A percentile compares a stretch with the other conserved stretches of the same genome.
Evolutionary conservation across 2,329 filamentous ascomycete genomes (phyloP).

Genomic region (Parascedosporium putredinis): DNA sequence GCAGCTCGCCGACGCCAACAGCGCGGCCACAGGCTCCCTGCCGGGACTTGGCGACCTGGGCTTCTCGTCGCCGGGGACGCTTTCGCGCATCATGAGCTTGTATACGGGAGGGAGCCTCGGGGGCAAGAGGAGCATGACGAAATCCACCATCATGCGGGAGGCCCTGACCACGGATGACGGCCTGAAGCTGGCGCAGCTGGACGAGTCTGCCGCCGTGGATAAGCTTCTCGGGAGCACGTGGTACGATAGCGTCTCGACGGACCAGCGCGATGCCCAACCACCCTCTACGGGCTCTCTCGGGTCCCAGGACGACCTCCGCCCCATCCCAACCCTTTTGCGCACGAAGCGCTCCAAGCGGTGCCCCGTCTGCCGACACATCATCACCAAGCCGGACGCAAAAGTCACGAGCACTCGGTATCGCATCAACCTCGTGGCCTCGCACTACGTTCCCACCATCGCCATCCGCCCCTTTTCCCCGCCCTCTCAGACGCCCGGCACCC

Average conservation of each 20-base stretch:
- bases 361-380: constrained; percentile 83
- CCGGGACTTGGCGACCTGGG: constrained; percentile 37
- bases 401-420: constrained; percentile 82
- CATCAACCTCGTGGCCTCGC: constrained; percentile 79
- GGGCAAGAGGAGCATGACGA: constrained; percentile 55
- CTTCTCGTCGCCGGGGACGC: constrained; percentile 65
- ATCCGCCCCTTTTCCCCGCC: constrained; percentile 48
- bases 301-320: constrained; percentile 67
- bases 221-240: constrained; percentile 50
- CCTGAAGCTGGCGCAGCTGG: constrained; percentile 49
- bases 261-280: constrained; percentile 38
- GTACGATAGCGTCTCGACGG: constrained; percentile 45
- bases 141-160: constrained; percentile 69
- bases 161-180: constrained; percentile 63
- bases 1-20: constrained; percentile 57
- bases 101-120: constrained; percentile 60
- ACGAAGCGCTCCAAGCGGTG: constrained; percentile 94
- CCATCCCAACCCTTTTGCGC: constrained; percentile 70
- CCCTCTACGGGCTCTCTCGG: constrained; percentile 37
- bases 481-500: constrained; percentile 7
- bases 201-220: constrained; percentile 52
- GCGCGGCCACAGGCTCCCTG: constrained; percentile 33
- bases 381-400: constrained; percentile 89
- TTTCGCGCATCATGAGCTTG: constrained; percentile 83
- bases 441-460: constrained; percentile 75